Evolutionary conservation across 495 filamentous ascomycete genomes (phyloP).

Genomic region (Parathielavia hyrcaniae): DNA sequence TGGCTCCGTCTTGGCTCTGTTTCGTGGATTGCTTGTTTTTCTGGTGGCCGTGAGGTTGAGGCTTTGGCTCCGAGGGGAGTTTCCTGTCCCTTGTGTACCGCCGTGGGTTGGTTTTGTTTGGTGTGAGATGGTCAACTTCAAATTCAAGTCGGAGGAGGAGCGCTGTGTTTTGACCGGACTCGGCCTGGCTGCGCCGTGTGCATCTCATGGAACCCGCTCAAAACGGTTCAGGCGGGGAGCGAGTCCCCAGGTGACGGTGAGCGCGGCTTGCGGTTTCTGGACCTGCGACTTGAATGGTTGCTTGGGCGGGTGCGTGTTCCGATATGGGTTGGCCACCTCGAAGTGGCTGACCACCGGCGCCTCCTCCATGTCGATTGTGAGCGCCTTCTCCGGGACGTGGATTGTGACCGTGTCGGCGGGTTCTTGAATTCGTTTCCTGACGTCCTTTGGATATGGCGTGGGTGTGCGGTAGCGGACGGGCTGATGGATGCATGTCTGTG

Average conservation of each 20-base stretch:
- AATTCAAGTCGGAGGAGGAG: background rate
- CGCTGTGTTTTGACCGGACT: too few relatives aligned
- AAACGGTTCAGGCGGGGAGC: conserved; percentile 25
- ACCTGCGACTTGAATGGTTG: conserved; percentile 1
- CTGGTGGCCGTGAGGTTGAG: too few relatives aligned
- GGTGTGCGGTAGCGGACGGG: conserved; percentile 29
- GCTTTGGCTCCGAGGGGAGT: too few relatives aligned
- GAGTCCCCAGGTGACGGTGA: conserved; percentile 24
- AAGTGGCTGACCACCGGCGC: conserved; percentile 15
- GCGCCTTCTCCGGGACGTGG: conserved; percentile 19
- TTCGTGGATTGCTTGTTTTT: too few relatives aligned
- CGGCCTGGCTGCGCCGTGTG: background rate
- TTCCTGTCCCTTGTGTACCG: too few relatives aligned
- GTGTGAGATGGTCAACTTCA: background rate
- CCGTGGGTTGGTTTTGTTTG: background rate
- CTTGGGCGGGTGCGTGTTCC: background rate
- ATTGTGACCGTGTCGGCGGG: background rate
- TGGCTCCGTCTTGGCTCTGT: too few relatives aligned
- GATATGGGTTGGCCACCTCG: conserved; percentile 4
- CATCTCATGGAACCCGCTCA: conserved; percentile 15
- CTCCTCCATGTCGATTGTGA: conserved; percentile 20
- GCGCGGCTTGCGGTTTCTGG: conserved; percentile 6
- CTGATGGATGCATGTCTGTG: conserved; percentile 13
- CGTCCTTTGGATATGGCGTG: conserved; percentile 29
- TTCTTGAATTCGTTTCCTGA: conserved; percentile 17